phyloP scores from a whole-genome alignment of 2,329 filamentous ascomycete species.

The Penicillium occitanis region DNA sequence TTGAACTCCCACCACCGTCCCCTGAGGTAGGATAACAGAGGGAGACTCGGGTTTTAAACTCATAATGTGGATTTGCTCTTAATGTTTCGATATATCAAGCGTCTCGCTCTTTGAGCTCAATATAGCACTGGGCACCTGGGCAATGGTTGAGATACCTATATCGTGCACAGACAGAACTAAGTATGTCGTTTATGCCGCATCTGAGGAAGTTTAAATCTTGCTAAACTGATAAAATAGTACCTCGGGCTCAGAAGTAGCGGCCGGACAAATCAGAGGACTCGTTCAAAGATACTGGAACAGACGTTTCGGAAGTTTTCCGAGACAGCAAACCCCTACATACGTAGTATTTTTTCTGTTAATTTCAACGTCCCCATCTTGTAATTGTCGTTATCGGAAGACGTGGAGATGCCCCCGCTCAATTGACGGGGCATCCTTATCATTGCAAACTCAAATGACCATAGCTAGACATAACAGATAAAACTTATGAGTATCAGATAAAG shows the following conservation, averaged over 20 bases:
- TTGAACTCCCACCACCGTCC: neutral
- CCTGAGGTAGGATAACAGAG: neutral
- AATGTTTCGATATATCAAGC: neutral
- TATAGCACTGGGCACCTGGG: neutral
- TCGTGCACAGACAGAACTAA: neutral
- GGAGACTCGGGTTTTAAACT: neutral
- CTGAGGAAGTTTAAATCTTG: neutral
- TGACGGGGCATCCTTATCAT: neutral
- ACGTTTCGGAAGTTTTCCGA: conserved; percentile 13
- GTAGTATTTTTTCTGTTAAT: neutral
- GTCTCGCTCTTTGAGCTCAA: neutral
- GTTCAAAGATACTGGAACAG: neutral
- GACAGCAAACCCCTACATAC: neutral
- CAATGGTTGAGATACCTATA: neutral
- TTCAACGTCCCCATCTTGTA: neutral
- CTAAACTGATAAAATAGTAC: neutral
- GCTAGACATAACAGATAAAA: neutral
- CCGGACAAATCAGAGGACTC: neutral
- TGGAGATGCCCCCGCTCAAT: neutral
- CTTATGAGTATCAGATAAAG: neutral
- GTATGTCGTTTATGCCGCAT: neutral
- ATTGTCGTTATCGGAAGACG: neutral
- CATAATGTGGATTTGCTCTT: neutral
- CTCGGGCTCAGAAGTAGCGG: neutral
- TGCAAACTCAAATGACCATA: neutral